Evolutionary conservation across 768 basidiomycete genomes (phyloP), one percentile per base, ranked within the genome.

Genomic region (Calocybe gangraenosa): DNA sequence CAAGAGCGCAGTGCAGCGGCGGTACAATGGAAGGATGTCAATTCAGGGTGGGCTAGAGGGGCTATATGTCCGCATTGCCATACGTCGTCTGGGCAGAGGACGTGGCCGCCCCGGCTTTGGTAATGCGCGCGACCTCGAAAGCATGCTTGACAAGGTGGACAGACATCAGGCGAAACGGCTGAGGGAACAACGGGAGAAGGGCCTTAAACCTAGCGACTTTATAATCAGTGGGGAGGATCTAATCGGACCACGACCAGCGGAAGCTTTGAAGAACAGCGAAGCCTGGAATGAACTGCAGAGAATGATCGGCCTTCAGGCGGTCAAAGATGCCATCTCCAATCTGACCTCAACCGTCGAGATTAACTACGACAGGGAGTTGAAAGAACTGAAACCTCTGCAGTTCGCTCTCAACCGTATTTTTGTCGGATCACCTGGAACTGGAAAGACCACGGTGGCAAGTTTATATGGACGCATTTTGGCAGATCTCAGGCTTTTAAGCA

Each of bases 361-460:
- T 17, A 86, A 86, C 54, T 84, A 82, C 46, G 52, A 68, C 1
- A 76, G 84, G 3, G 84, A 85, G 56, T 62, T 86, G 39, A 42
- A 55, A 34, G 82, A 85, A 51, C 65, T 71, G 52, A 66, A 75
- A 22, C 79, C 78, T 0, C 42, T 81, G 14, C 64, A 70, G 36
- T 56, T 79, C 33, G 76, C 81, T 7, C 67, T 86, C 48, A 84
- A 86, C 48, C 75, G 78, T 13, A 76, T 81, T 0, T 84, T 86
- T 61, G 54, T 82, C 21, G 84, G 84, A 1, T 75, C 76, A 9
- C 84, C 84, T 5, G 84, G 84, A 2, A 84, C 84, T 0, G 84
- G 84, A 0, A 87, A 86, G 58, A 87, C 84, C 1, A 79, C 79
- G 0, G 83, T 87, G 0, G 83, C 80, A 0, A 78, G 76, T 52